A percentile compares a stretch with the other conserved stretches of the same genome.
phyloP scores from a whole-genome alignment of 1,284 basidiomycete genomes.

The Trichosporon ovoides region DNA sequence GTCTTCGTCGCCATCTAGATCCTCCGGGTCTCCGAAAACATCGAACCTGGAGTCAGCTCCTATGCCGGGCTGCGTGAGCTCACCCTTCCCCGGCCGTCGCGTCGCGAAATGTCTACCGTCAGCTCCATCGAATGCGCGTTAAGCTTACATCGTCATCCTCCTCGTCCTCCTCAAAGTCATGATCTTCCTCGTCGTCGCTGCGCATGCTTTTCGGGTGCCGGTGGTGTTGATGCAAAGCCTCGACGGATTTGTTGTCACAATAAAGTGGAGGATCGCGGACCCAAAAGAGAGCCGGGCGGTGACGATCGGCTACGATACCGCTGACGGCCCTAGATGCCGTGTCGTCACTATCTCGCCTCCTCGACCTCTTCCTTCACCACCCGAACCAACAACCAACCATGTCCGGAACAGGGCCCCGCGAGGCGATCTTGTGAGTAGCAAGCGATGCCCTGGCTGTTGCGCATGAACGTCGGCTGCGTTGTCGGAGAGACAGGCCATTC shows the following conservation, averaged over 20 bases:
- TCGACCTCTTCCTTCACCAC: not conserved
- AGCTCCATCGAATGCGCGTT: not conserved
- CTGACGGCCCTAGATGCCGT: not conserved
- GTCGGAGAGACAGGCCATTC: too few species aligned
- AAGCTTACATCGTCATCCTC: constrained; percentile 21
- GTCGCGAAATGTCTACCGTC: constrained; percentile 13
- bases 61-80: not conserved
- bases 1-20: constrained; percentile 24
- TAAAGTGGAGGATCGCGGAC: constrained; percentile 6
- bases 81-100: constrained; percentile 20
- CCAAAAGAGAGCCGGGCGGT: constrained; percentile 7
- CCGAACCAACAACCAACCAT: constrained; percentile 51
- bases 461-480: too few species aligned
- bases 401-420: constrained; percentile 82
- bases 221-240: not conserved
- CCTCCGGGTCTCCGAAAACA: constrained; percentile 12
- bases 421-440: constrained; percentile 68
- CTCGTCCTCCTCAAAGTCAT: constrained; percentile 22
- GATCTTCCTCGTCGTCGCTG: constrained; percentile 41
- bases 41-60: constrained; percentile 14
- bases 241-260: not conserved
- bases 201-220: constrained; percentile 21
- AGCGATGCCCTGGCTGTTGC: too few species aligned
- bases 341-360: constrained; percentile 2
- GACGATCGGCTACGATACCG: not conserved